Conservation (phyloP, 83 land plant species). For the Larix sibirica region DNA sequence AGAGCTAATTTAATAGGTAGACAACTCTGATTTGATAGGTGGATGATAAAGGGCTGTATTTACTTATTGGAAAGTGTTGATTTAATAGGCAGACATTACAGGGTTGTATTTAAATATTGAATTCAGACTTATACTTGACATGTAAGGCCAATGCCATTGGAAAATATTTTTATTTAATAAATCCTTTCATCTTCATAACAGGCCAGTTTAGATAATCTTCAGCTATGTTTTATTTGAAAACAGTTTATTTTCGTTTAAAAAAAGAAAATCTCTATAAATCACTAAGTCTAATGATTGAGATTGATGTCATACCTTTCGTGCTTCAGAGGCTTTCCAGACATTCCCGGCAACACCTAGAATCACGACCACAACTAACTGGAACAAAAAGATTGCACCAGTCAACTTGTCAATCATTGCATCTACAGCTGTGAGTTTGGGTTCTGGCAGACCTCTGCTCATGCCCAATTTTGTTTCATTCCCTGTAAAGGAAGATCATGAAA, state of each 20-base stretch:
- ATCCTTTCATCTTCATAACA: background rate
- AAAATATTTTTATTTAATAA: background rate
- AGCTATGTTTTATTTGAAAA: no score
- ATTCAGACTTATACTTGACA: background rate
- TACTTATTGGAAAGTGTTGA: background rate
- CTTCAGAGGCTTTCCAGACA: slow-evolving; percentile 93
- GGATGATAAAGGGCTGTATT: background rate
- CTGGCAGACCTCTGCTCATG: slow-evolving; percentile 94
- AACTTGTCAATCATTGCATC: slow-evolving; percentile 99
- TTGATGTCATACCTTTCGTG: slow-evolving; percentile 51
- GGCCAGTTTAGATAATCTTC: no score
- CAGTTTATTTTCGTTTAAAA: no score
- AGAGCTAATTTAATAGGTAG: background rate
- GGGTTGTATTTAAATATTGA: background rate
- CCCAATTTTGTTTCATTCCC: slow-evolving; percentile 99
- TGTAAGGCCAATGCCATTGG: background rate
- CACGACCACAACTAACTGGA: slow-evolving; percentile 91
- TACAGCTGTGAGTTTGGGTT: slow-evolving; percentile 93
- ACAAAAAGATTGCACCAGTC: slow-evolving; percentile 92
- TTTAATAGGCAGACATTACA: no score
- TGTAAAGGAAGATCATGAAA: slow-evolving; percentile 21
- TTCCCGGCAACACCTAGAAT: slow-evolving; percentile 96
- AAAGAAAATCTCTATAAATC: background rate
- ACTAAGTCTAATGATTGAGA: background rate
- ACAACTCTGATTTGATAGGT: background rate